phyloP scores from a whole-genome alignment of 768 basidiomycete species.

The Russula olivacea region DNA sequence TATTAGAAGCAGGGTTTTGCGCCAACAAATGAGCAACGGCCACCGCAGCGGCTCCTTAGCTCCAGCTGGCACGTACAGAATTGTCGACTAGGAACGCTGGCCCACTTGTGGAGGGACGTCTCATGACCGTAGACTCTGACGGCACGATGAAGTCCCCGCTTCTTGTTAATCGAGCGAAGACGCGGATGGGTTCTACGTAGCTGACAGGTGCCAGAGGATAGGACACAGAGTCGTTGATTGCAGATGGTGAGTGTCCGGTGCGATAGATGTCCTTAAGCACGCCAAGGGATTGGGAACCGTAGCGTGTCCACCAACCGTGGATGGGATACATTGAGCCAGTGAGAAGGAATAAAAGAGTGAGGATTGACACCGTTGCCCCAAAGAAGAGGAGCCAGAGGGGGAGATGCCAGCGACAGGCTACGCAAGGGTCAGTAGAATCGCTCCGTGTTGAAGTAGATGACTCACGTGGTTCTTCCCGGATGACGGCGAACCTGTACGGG shows the following conservation, averaged over 20 bases:
- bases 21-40: background rate
- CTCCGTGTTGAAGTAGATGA: background rate
- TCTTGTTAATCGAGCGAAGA: background rate
- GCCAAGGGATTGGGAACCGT: constrained; percentile 4
- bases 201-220: background rate
- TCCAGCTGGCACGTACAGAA: background rate
- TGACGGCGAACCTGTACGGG: background rate
- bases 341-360: constrained; percentile 16
- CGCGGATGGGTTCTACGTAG: background rate
- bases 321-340: constrained; percentile 13
- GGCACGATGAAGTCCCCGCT: background rate
- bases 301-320: constrained; percentile 7
- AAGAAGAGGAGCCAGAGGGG: constrained; percentile 21
- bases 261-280: constrained; percentile 1
- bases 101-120: constrained; percentile 11
- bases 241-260: background rate
- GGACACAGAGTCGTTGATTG: background rate
- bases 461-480: constrained; percentile 8
- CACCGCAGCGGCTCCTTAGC: background rate
- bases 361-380: constrained; percentile 10
- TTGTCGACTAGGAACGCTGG: constrained; percentile 15
- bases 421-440: background rate
- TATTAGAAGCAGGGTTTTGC: background rate
- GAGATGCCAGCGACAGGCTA: constrained; percentile 14
- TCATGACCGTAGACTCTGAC: background rate